These are phyloP conservation scores for Diaporthe sp. DNA, from an alignment of 2,329 filamentous ascomycete species.

Conservation along the genomic window DNA sequence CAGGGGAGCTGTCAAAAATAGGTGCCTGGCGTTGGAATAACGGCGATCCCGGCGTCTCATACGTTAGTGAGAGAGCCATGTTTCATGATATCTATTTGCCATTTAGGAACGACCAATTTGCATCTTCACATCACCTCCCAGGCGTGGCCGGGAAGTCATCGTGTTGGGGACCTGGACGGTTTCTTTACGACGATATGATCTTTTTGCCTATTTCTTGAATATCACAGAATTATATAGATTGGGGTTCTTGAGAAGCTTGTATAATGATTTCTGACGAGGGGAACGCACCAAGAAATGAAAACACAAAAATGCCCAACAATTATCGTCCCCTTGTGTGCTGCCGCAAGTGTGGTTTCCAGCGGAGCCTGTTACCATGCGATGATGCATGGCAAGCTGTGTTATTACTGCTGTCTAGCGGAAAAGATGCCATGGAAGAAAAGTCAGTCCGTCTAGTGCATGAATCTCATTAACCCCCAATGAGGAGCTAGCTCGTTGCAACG, in stretches of 20 bases:
- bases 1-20: constrained; percentile 44
- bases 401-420: neutral
- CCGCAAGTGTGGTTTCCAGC: neutral
- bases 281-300: constrained; percentile 4
- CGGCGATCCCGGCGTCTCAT: neutral
- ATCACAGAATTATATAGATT: constrained; percentile 34
- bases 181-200: constrained; percentile 38
- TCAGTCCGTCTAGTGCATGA: neutral
- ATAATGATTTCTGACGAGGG: constrained; percentile 6
- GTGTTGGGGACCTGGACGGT: constrained; percentile 11
- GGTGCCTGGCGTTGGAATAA: constrained; percentile 12
- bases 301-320: constrained; percentile 23
- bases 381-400: neutral
- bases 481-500: constrained; percentile 17
- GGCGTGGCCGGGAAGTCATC: neutral
- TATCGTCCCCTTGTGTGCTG: neutral
- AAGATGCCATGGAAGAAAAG: neutral
- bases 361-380: neutral
- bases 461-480: neutral
- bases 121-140: constrained; percentile 20
- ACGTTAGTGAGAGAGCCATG: constrained; percentile 12
- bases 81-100: constrained; percentile 33
- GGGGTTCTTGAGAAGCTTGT: constrained; percentile 10
- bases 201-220: neutral
- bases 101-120: constrained; percentile 17